These are phyloP conservation scores for Amanita muscaria DNA, from an alignment of 768 basidiomycete genomes.

Conservation along the genomic window DNA sequence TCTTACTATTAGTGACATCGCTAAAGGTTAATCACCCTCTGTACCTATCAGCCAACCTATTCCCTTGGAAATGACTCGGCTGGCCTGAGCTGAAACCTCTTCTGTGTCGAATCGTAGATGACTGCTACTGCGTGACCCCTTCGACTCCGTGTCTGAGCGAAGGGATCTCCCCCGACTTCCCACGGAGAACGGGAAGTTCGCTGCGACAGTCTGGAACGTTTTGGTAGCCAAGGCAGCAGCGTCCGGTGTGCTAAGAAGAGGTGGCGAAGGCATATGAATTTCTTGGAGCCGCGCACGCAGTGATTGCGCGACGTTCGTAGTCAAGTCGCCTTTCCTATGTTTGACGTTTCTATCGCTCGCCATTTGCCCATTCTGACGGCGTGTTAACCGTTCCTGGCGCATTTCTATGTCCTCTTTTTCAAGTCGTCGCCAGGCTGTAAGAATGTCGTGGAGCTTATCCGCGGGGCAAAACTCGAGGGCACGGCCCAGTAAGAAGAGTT, in stretches of 20 bases:
- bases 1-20: not conserved
- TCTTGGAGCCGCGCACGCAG: constrained; percentile 55
- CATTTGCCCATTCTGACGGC: constrained; percentile 18
- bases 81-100: constrained; percentile 68
- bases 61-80: constrained; percentile 75
- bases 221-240: constrained; percentile 71
- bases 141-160: constrained; percentile 33
- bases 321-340: constrained; percentile 10
- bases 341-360: constrained; percentile 8
- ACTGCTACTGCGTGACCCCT: constrained; percentile 31
- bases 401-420: constrained; percentile 55
- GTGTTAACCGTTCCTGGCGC: constrained; percentile 35
- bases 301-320: constrained; percentile 35
- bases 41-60: constrained; percentile 95
- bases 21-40: constrained; percentile 27
- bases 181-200: constrained; percentile 65
- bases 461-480: constrained; percentile 83
- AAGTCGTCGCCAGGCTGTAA: constrained; percentile 66
- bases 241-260: constrained; percentile 64
- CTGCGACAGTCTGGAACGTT: constrained; percentile 71
- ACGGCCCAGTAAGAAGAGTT: constrained; percentile 64
- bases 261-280: constrained; percentile 61
- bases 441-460: constrained; percentile 69
- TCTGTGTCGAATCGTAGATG: constrained; percentile 38
- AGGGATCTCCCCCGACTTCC: constrained; percentile 31